A percentile compares a stretch with the other conserved stretches of the same genome.
phyloP scores from a whole-genome alignment of 176 grass and related monocot genomes.

The Rhipidocladum racemiflorum region DNA sequence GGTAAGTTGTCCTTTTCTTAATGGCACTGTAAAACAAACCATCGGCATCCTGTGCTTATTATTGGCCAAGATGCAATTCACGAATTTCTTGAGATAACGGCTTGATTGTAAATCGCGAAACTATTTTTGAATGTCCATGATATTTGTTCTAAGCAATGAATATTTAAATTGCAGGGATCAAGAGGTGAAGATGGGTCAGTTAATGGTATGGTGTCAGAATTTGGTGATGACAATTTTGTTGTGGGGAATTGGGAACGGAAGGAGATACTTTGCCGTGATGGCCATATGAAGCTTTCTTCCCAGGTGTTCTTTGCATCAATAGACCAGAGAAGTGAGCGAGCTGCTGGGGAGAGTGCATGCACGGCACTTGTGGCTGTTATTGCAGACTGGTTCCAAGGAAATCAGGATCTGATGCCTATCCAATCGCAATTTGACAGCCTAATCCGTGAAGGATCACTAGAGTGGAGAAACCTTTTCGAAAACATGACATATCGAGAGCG shows the following conservation, averaged over 20 bases:
- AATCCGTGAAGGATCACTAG: slow-evolving; percentile 72
- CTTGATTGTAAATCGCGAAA: slow-evolving; percentile 21
- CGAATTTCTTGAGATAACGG: not conserved
- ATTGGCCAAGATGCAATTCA: not conserved
- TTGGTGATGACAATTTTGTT: slow-evolving; percentile 71
- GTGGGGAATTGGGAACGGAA: slow-evolving; percentile 85
- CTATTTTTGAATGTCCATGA: not conserved
- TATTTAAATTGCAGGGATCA: slow-evolving; percentile 36
- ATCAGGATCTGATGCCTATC: slow-evolving; percentile 62
- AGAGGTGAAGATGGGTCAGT: slow-evolving; percentile 40
- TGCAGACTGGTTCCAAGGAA: slow-evolving; percentile 80
- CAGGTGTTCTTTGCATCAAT: slow-evolving; percentile 89
- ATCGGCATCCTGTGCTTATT: not conserved
- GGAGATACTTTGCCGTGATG: slow-evolving; percentile 63
- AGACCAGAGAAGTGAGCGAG: slow-evolving; percentile 89
- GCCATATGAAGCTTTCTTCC: slow-evolving; percentile 66
- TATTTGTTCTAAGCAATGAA: slow-evolving; percentile 3
- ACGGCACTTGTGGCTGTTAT: slow-evolving; percentile 78
- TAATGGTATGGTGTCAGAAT: slow-evolving; percentile 47
- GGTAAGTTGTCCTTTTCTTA: slow-evolving; percentile 28
- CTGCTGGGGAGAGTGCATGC: slow-evolving; percentile 77
- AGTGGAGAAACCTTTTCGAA: slow-evolving; percentile 83
- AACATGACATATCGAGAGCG: slow-evolving; percentile 42
- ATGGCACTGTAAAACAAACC: not conserved
- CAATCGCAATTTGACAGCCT: slow-evolving; percentile 69